Evolutionary conservation across 164 flowering plant genomes (phyloP), one percentile per base, ranked within the genome.

Genomic region (Magnolia officinalis): DNA sequence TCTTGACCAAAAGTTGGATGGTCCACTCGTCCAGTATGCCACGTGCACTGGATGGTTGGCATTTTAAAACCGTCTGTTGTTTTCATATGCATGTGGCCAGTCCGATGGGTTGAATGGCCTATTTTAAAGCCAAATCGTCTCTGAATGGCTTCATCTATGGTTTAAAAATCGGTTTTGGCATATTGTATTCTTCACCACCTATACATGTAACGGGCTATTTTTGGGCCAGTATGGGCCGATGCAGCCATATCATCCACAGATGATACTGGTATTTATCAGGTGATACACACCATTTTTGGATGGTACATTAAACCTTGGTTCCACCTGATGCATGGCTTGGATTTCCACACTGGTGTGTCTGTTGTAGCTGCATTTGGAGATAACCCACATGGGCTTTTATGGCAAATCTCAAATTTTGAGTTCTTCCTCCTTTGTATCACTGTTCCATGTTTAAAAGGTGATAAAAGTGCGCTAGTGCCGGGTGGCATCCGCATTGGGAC

Each of bases 401-500:
- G 13, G 2, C 61, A 55, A 11, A 55, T 55, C 61, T 55, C 61
- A 55, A 55, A 55, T 2, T 8, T 55, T 37, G 31, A 24, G n/a
- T 63, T 74, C 4, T 9, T 16, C 26, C 13, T 66, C 3, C 71
- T 50, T 20, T 70, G 58, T 45, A 1, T 50, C n/a, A 19, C 14
- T n/a, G 58, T 19, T 14, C 1, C 11, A 26, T 7, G 37, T 13
- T 68, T 18, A 16, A 55, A 45, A 91, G 98, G 98, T 61, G 97
- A 95, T 76, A 92, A 90, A 80, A 95, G 99, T 67, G 97, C 98
- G 23, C 77, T 88, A 50, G 93, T 93, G 8, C 98, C 98, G 0
- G 98, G 98, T 19, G 98, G 98, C 50, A 91, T 95, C 55, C 93
- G 98, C 73, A 91, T 95, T 67, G 98, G 98, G 11, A 79, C 98